Base-by-base conservation (phyloP, 2,329 filamentous ascomycete species). In the Chaetomiaceae sp. region DNA sequence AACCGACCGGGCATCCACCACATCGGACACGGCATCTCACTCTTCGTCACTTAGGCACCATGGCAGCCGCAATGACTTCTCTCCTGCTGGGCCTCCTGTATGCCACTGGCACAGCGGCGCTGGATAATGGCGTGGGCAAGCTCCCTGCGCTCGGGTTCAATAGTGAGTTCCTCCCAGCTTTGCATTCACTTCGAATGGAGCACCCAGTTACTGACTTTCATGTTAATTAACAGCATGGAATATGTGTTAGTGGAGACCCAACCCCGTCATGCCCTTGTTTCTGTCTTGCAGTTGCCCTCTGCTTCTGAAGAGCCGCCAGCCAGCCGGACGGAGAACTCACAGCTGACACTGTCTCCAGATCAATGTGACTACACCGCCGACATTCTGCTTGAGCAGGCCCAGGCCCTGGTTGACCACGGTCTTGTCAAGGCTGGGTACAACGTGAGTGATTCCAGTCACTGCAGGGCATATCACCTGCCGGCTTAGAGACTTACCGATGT, bases 41-140 rank as follows among this genome's bases (percentile, higher is more conserved):
- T 6, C 15, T 11, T 25, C 2, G 14, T 17, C 25, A 43, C 40
- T 31, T 15, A n/a, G 40, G 40, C 5, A 20, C 37, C 12, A 48
- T 40, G 23, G 20, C 25, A 6, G 17, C 37, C 29, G n/a, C 36
- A 1, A 23, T 38, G 19, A n/a, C 19, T 9, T 33, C 42, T 4
- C 1, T 46, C 2, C n/a, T 45, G 19, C 19, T 52, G 6, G 42
- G 42, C 4, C 14, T 52, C 5, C 33, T 52, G 15, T 44, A 37
- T 40, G 40, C 33, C 8, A 46, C 25, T 8, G 49, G 47, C 22
- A 27, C 47, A 5, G 39, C 39, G 2, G 53, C 48, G 4, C 48
- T 55, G 37, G 37, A 52, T 29, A 51, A 55, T 27, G 53, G 53
- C 2, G 48, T 55, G 17, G 53, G 53, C 3, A 55, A 55, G 37